Evolutionary conservation across 257 asterid species (phyloP), one percentile per base, ranked within the genome.

Genomic region (Nicotiana sylvestris): DNA sequence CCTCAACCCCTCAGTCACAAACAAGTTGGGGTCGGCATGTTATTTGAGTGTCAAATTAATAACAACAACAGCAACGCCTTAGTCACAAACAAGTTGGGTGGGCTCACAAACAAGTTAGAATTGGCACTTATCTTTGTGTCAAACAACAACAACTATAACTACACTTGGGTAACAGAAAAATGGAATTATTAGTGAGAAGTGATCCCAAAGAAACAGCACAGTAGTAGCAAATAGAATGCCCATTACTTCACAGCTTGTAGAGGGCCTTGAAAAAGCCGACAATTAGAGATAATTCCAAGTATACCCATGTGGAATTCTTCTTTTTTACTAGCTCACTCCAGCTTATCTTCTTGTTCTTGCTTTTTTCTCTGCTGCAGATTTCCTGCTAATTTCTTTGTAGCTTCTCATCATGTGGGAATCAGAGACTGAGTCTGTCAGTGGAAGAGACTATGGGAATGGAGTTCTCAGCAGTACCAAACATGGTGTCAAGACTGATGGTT

Each of bases 221-320:
- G 87, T 88, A 85, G 83, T 72, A 39, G 3, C 55, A 78, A 37
- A 4, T 70, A 21, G 67, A 35, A 51, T 69, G 95, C 97, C 98
- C 98, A 95, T 90, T 82, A 86, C 96, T 85, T 43, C 92, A 88
- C 96, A 95, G 97, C 86, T 95, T 94, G 96, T 90, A 89, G 81
- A 55, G 85, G 83, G 69, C 85, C 87, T 89, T 78, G 89, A 17
- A 85, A 39, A 87, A 89, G 82, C 55, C 11, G 33, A 70, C 60
- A 72, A 72, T 72, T 46, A 21, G 11, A 72, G 61, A 94, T 88
- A 90, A 85, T 84, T 87, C 96, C 97, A 88, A 88, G 83, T 89
- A 79, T 65, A 30, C 95, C 94, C 98, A 93, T 92, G 98, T 92
- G 97, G 83, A 83, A 72, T 87, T 81, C 88, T 80, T 67, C 87